phyloP scores from a whole-genome alignment of 2,329 filamentous ascomycete genomes.

The Microdochium nivale region DNA sequence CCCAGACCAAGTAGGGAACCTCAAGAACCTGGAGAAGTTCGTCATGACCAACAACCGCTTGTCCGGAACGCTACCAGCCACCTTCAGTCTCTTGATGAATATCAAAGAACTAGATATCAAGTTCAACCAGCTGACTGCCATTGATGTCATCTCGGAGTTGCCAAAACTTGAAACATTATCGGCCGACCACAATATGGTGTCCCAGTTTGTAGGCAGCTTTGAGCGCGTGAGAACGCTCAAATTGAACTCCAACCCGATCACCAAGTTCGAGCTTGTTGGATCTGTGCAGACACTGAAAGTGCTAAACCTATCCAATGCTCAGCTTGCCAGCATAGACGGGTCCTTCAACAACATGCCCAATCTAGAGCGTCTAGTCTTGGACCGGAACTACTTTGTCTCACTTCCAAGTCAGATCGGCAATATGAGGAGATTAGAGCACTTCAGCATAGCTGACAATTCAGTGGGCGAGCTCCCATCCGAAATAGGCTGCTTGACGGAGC shows the following conservation, averaged over 20 bases:
- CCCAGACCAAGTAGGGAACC: constrained; percentile 67
- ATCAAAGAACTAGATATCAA: constrained; percentile 89
- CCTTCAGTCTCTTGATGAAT: constrained; percentile 64
- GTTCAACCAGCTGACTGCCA: constrained; percentile 82
- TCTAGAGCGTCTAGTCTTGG: constrained; percentile 77
- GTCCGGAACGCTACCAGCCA: constrained; percentile 62
- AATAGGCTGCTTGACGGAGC: constrained; percentile 77
- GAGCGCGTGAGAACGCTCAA: constrained; percentile 74
- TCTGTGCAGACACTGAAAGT: constrained; percentile 75
- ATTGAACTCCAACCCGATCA: constrained; percentile 91
- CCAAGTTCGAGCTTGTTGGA: constrained; percentile 76
- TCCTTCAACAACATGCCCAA: constrained; percentile 83
- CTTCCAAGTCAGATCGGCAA: constrained; percentile 80
- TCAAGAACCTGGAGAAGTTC: constrained; percentile 76
- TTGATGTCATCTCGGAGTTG: constrained; percentile 76
- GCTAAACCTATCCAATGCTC: constrained; percentile 84
- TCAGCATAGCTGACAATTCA: constrained; percentile 90
- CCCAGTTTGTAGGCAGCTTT: constrained; percentile 84
- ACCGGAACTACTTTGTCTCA: constrained; percentile 93
- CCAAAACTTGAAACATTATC: constrained; percentile 82
- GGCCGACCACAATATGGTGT: constrained; percentile 87
- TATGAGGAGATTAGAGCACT: constrained; percentile 73
- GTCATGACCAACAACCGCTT: constrained; percentile 95
- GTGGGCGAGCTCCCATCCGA: constrained; percentile 77
- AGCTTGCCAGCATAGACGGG: constrained; percentile 82